These are phyloP conservation scores for Backusella liffmaniae DNA, from an alignment of 192 early-diverging fungal species.

Conservation along the genomic window DNA sequence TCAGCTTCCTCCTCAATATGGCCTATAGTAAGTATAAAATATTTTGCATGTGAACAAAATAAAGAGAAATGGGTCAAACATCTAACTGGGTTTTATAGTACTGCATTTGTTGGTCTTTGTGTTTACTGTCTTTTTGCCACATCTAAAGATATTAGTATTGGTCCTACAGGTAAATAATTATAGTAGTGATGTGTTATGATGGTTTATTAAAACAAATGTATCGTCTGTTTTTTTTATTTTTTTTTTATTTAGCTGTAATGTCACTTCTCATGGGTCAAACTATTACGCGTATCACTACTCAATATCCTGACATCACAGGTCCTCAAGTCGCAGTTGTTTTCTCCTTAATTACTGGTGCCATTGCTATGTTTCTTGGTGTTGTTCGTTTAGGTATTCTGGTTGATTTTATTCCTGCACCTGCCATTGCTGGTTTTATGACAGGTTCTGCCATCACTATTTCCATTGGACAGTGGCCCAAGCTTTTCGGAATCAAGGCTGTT, in stretches of 20 bases:
- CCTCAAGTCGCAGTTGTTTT: slow-evolving; percentile 62
- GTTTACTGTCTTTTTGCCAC: slow-evolving; percentile 71
- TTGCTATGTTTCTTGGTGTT: slow-evolving; percentile 73
- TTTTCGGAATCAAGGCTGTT: slow-evolving; percentile 76
- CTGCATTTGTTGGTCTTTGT: slow-evolving; percentile 46
- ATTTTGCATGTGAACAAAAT: background rate
- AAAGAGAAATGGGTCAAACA: too few relatives aligned
- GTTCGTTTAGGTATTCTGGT: slow-evolving; percentile 85
- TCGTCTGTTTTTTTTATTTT: background rate
- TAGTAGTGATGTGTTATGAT: background rate
- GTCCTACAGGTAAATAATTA: slow-evolving; percentile 37
- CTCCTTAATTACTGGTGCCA: slow-evolving; percentile 73
- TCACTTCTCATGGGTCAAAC: slow-evolving; percentile 75
- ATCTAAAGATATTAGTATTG: slow-evolving; percentile 76
- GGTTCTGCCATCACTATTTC: slow-evolving; percentile 79
- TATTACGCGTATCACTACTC: slow-evolving; percentile 39
- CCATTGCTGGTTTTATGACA: slow-evolving; percentile 86
- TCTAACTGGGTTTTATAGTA: slow-evolving; percentile 12
- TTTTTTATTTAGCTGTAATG: slow-evolving; percentile 58
- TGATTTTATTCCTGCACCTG: slow-evolving; percentile 86
- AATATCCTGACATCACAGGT: slow-evolving; percentile 24
- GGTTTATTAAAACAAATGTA: background rate
- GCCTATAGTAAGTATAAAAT: slow-evolving; percentile 59
- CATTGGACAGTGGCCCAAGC: slow-evolving; percentile 69
- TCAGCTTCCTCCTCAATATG: slow-evolving; percentile 65